phyloP scores from a whole-genome alignment of 306 rosid species.

The Vachellia pachyceras region DNA sequence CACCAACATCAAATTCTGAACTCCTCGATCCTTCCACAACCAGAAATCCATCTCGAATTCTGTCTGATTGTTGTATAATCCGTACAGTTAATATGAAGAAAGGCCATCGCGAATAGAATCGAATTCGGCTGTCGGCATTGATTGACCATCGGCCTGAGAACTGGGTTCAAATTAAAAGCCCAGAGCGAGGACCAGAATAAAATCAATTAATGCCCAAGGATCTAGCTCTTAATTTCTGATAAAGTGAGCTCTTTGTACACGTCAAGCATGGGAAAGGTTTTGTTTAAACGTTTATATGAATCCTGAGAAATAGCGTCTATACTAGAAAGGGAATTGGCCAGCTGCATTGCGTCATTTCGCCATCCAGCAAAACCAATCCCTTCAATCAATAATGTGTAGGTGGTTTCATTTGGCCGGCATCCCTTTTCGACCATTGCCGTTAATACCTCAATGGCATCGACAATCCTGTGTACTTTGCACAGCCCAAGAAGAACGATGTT shows the following conservation, averaged over 20 bases:
- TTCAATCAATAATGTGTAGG: slow-evolving; percentile 65
- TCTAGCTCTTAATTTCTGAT: slow-evolving; percentile 55
- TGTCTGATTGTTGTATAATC: background rate
- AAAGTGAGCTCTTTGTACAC: slow-evolving; percentile 62
- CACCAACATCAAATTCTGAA: background rate
- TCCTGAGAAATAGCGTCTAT: slow-evolving; percentile 59
- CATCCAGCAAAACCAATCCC: slow-evolving; percentile 88
- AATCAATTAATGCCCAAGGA: slow-evolving; percentile 20
- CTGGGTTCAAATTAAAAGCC: slow-evolving; percentile 28
- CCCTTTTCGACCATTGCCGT: slow-evolving; percentile 71
- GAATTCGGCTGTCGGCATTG: background rate
- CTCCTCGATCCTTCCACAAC: background rate
- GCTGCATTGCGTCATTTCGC: slow-evolving; percentile 72
- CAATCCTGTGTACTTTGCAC: slow-evolving; percentile 67
- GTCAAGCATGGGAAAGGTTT: slow-evolving; percentile 71
- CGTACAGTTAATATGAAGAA: background rate
- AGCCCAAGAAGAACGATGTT: slow-evolving; percentile 79
- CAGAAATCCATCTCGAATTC: background rate
- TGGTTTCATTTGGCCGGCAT: slow-evolving; percentile 73
- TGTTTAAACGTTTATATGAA: slow-evolving; percentile 63
- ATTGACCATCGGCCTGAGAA: background rate
- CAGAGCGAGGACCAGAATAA: slow-evolving; percentile 12
- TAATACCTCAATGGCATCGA: slow-evolving; percentile 71
- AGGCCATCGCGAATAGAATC: background rate
- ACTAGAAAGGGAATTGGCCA: slow-evolving; percentile 63